Evolutionary conservation across 257 asterid species (phyloP).

Genomic region (Solanum etuberosum): DNA sequence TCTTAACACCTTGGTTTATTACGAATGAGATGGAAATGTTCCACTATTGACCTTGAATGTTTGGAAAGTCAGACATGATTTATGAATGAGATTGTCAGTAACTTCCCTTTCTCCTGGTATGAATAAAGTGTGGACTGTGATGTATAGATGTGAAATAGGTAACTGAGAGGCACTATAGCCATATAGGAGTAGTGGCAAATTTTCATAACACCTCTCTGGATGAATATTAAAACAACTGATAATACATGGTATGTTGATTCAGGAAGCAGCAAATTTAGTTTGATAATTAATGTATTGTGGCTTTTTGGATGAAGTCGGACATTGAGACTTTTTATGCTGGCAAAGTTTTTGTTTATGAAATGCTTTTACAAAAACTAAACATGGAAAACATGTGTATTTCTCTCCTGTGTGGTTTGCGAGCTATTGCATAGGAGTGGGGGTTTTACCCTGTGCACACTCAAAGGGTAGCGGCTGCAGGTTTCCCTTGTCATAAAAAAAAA

Average conservation of each 20-base stretch:
- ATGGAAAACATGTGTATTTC: neutral
- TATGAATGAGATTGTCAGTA: too few species aligned
- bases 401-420: too few species aligned
- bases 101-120: too few species aligned
- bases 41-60: too few species aligned
- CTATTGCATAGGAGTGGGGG: too few species aligned
- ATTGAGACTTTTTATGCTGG: neutral
- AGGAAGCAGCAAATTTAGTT: neutral
- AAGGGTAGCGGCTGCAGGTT: too few species aligned
- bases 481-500: too few species aligned
- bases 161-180: neutral
- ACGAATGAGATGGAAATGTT: too few species aligned
- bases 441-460: too few species aligned
- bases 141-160: neutral
- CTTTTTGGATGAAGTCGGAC: neutral
- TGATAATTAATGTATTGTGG: neutral
- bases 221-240: neutral
- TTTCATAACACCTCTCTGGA: neutral
- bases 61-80: too few species aligned
- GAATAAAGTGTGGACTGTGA: too few species aligned
- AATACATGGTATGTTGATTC: neutral
- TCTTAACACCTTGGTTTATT: too few species aligned
- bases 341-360: neutral
- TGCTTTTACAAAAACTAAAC: neutral
- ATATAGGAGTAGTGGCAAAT: neutral